Evolutionary conservation across 345 rosid genomes (phyloP), one percentile per base, ranked within the genome.

Genomic region (Citrus mangshanensis): DNA sequence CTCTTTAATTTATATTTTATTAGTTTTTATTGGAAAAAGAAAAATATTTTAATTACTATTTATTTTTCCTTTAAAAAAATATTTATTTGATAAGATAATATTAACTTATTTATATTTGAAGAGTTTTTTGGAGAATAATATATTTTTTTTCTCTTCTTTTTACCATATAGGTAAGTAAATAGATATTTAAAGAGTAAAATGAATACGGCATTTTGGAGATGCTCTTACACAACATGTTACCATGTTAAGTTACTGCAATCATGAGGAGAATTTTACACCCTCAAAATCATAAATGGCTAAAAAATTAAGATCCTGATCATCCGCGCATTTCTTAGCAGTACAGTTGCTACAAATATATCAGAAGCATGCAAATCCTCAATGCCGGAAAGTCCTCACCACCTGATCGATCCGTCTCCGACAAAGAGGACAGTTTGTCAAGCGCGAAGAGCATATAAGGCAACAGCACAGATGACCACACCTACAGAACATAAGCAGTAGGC

Each of bases 401-500:
- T 87, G 92, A 78, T 94, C 97, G 70, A 96, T 96, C 63, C 92
- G 86, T 83, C 92, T 88, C 75, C 98, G 89, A 77, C 98, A 93
- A 74, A 96, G 98, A 60, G 95, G 99, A 70, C 98, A 94, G 81
- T 75, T 89, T 77, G 87, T 86, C 86, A 96, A 80, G 65, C 89
- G 93, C 0, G 87, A 90, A 65, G 92, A 88, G 84, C 99, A 96
- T 28, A 91, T 12, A 14, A 75, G 87, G 84, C 99, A 96, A 76
- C 98, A 90, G 82, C 99, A 96, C 99, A 96, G 91, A 83, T 94
- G 99, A 71, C 97, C 99, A 80, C 99, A 96, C 89, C 97, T 96
- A 87, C 86, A 75, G 59, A 76, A 78, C 54, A 66, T 67, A 35
- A 79, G 30, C 24, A 32, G 69, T 56, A 77, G 32, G 24, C 34